Conservation (phyloP, 306 rosid genomes). For the Parietaria judaica region DNA sequence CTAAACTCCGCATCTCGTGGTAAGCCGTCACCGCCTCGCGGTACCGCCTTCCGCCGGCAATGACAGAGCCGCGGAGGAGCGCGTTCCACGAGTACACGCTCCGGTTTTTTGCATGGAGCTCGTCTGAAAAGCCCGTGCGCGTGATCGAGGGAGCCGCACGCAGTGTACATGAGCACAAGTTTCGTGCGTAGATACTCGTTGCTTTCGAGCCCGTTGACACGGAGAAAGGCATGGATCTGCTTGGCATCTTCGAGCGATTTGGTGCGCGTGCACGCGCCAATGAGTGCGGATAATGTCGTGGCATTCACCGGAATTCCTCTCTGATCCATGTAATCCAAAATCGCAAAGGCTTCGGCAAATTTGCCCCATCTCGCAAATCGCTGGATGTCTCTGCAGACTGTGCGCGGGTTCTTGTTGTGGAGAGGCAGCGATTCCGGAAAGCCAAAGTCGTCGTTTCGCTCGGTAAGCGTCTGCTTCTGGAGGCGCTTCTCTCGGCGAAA, state of each 20-base stretch:
- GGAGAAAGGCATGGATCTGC: constrained; percentile 39
- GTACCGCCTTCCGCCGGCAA: constrained; percentile 44
- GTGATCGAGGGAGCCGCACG: constrained; percentile 48
- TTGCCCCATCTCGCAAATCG: constrained; percentile 41
- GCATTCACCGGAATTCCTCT: constrained; percentile 54
- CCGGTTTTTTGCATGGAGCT: constrained; percentile 20
- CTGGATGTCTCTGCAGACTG: constrained; percentile 50
- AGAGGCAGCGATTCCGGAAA: constrained; percentile 68
- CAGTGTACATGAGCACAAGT: constrained; percentile 47
- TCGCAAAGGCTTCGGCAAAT: constrained; percentile 42
- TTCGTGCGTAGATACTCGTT: constrained; percentile 46
- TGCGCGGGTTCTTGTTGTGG: constrained; percentile 54
- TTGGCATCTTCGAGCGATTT: constrained; percentile 34
- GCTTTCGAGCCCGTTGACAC: constrained; percentile 49
- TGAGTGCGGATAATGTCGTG: constrained; percentile 58
- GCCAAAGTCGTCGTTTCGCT: constrained; percentile 48
- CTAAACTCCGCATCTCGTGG: constrained; percentile 47
- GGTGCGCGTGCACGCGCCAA: constrained; percentile 51
- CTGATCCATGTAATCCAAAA: constrained; percentile 61
- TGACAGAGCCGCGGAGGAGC: constrained; percentile 60
- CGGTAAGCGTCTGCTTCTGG: constrained; percentile 18
- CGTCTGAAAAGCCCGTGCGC: constrained; percentile 48
- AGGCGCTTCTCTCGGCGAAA: constrained; percentile 1
- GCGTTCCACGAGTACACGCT: constrained; percentile 72
- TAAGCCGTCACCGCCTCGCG: constrained; percentile 35